These are phyloP conservation scores for Dendryphion nanum DNA, from an alignment of 2,329 filamentous ascomycete species.

Conservation along the genomic window DNA sequence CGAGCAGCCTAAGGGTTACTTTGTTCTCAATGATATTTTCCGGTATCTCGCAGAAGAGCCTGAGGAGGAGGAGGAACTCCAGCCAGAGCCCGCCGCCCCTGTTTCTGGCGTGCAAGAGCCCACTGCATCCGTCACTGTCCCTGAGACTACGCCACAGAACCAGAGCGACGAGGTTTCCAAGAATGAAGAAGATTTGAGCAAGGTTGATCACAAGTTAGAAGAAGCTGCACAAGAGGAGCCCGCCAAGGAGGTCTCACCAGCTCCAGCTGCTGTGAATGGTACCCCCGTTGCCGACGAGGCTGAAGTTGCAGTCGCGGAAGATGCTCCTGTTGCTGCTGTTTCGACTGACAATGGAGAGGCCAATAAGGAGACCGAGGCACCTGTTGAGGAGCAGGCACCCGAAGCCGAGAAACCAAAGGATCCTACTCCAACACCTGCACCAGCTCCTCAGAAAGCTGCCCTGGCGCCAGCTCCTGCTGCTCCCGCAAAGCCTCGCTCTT, in stretches of 20 bases:
- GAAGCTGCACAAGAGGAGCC: slow-evolving; percentile 48
- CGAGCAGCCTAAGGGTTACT: slow-evolving; percentile 94
- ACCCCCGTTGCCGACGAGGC: slow-evolving; percentile 34
- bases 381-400: slow-evolving; percentile 30
- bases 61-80: slow-evolving; percentile 61
- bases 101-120: slow-evolving; percentile 43
- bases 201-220: slow-evolving; percentile 75
- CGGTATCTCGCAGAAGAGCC: slow-evolving; percentile 84
- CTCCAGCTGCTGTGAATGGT: slow-evolving; percentile 36
- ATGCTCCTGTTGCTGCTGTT: slow-evolving; percentile 36
- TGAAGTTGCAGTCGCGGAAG: slow-evolving; percentile 40
- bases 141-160: slow-evolving; percentile 29
- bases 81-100: slow-evolving; percentile 31
- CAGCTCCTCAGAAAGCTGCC: slow-evolving; percentile 52
- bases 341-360: slow-evolving; percentile 35
- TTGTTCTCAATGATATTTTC: slow-evolving; percentile 97
- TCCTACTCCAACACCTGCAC: slow-evolving; percentile 57
- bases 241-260: slow-evolving; percentile 20
- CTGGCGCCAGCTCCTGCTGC: slow-evolving; percentile 59
- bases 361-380: slow-evolving; percentile 28
- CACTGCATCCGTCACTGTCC: slow-evolving; percentile 32
- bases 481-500: slow-evolving; percentile 60
- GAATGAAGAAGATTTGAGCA: slow-evolving; percentile 45
- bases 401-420: slow-evolving; percentile 62
- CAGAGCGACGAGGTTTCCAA: slow-evolving; percentile 37